A percentile compares a stretch with the other conserved stretches of the same genome.
phyloP scores from a whole-genome alignment of 495 filamentous ascomycete species.

The Corynascus novoguineensis region DNA sequence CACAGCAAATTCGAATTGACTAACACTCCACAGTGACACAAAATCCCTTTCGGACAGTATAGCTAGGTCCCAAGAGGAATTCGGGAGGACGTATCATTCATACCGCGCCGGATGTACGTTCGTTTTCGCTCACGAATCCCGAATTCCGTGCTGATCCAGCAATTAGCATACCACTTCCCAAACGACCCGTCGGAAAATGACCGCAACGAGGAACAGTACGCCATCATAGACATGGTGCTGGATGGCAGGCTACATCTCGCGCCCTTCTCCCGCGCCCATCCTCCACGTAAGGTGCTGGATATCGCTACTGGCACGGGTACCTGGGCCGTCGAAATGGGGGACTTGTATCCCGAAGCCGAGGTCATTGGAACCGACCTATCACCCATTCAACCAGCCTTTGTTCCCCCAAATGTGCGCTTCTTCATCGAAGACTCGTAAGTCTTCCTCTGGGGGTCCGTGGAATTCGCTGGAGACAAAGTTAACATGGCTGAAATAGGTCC shows the following conservation, averaged over 20 bases:
- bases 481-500: slow-evolving; percentile 27
- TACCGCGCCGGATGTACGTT: slow-evolving; percentile 44
- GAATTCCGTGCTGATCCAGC: slow-evolving; percentile 12
- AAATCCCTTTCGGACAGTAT: slow-evolving; percentile 37
- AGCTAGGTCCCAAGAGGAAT: slow-evolving; percentile 49
- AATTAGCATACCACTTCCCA: slow-evolving; percentile 51
- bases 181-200: slow-evolving; percentile 54
- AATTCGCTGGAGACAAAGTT: not conserved
- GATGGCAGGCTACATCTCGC: slow-evolving; percentile 52
- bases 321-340: slow-evolving; percentile 49
- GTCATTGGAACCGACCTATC: slow-evolving; percentile 40
- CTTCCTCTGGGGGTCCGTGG: not conserved
- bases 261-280: slow-evolving; percentile 40
- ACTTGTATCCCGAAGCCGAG: slow-evolving; percentile 37
- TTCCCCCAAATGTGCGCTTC: slow-evolving; percentile 42
- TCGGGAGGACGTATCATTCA: slow-evolving; percentile 58
- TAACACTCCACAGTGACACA: slow-evolving; percentile 25
- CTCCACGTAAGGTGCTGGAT: slow-evolving; percentile 57
- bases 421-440: slow-evolving; percentile 44
- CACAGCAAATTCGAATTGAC: not conserved
- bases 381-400: slow-evolving; percentile 42
- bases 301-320: slow-evolving; percentile 60
- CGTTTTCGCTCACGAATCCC: not conserved
- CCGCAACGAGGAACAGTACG: slow-evolving; percentile 55
- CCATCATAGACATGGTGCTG: slow-evolving; percentile 52